Evolutionary conservation across 768 basidiomycete species (phyloP).

Genomic region (Psilocybe tampanensis): DNA sequence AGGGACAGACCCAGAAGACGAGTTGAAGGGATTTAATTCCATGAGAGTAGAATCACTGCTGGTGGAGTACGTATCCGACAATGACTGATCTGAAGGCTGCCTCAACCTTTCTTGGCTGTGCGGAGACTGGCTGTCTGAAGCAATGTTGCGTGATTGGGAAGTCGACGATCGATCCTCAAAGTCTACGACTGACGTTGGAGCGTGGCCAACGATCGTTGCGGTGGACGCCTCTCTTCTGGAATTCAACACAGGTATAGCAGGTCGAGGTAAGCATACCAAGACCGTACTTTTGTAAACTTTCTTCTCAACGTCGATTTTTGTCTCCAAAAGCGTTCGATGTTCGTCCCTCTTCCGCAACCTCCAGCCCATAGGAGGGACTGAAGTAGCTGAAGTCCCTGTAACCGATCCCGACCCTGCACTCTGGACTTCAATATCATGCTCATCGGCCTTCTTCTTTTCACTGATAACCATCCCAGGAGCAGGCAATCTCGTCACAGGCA

Average conservation of each 20-base stretch:
- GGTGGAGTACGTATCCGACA: constrained; percentile 8
- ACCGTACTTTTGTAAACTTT: constrained; percentile 55
- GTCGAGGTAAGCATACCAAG: constrained; percentile 40
- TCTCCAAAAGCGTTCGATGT: constrained; percentile 54
- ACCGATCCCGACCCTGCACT: constrained; percentile 6
- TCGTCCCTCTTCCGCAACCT: constrained; percentile 62
- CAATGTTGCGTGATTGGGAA: constrained; percentile 43
- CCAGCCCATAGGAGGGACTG: constrained; percentile 45
- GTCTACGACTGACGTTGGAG: constrained; percentile 8
- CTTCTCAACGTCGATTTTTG: constrained; percentile 52
- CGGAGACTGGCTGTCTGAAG: constrained; percentile 28
- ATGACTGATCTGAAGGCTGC: constrained; percentile 10
- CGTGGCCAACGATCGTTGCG: constrained; percentile 10
- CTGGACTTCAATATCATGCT: constrained; percentile 21
- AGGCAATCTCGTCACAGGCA: constrained; percentile 74
- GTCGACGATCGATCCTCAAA: constrained; percentile 21
- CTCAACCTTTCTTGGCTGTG: constrained; percentile 8
- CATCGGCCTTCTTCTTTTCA: constrained; percentile 53
- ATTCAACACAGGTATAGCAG: background rate
- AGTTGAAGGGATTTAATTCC: background rate
- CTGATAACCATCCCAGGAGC: constrained; percentile 59
- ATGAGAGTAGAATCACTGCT: constrained; percentile 12
- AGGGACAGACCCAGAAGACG: background rate
- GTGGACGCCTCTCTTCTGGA: constrained; percentile 20
- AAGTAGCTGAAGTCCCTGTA: constrained; percentile 21